These are phyloP conservation scores for Phytophthora citrophthora DNA, from an alignment of 352 stramenopile genomes.

Conservation along the genomic window DNA sequence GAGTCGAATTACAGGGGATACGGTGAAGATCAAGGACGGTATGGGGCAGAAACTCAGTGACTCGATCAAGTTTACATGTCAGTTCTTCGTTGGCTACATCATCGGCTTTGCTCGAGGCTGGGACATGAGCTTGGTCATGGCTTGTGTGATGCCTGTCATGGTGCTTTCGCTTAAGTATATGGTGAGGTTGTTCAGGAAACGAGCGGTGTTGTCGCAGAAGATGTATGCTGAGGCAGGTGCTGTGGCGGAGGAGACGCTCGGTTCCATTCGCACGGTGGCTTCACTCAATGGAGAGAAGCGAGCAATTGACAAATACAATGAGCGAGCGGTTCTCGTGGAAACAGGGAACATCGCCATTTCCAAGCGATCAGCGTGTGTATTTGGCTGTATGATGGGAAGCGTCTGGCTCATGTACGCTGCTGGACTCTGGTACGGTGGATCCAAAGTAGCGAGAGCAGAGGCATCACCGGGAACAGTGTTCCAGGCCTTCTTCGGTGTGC, in stretches of 20 bases:
- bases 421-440: slow-evolving; percentile 64
- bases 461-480: slow-evolving; percentile 49
- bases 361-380: slow-evolving; percentile 19
- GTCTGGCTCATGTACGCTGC: slow-evolving; percentile 52
- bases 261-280: slow-evolving; percentile 44
- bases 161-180: slow-evolving; percentile 39
- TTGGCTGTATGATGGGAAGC: slow-evolving; percentile 35
- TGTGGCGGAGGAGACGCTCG: slow-evolving; percentile 51
- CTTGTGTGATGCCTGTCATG: slow-evolving; percentile 45
- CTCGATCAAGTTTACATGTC: slow-evolving; percentile 34
- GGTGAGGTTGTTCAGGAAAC: slow-evolving; percentile 27
- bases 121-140: slow-evolving; percentile 50
- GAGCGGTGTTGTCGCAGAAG: slow-evolving; percentile 30
- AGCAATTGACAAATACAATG: slow-evolving; percentile 42
- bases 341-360: slow-evolving; percentile 18
- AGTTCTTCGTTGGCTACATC: slow-evolving; percentile 46
- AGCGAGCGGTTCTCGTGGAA: slow-evolving; percentile 28
- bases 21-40: slow-evolving; percentile 54
- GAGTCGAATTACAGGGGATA: slow-evolving; percentile 44
- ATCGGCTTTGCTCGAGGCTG: slow-evolving; percentile 49
- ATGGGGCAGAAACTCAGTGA: slow-evolving; percentile 54
- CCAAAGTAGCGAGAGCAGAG: slow-evolving; percentile 40
- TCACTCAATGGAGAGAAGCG: slow-evolving; percentile 43
- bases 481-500: slow-evolving; percentile 55
- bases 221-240: slow-evolving; percentile 48